Conservation (phyloP, 2,329 filamentous ascomycete species). For the Phaeosphaeria sp. region DNA sequence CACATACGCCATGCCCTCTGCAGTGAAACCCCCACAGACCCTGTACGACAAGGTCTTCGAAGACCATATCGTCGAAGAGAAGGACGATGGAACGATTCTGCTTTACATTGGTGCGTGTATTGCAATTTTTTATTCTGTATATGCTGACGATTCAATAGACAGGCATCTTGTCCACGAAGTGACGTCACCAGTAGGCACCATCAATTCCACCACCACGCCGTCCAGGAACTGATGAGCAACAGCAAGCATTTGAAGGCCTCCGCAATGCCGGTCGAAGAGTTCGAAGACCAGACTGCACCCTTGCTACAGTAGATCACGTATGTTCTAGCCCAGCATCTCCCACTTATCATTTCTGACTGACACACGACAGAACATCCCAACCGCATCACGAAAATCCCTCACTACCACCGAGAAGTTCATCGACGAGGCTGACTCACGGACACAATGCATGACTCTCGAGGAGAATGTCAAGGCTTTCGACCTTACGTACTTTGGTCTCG, state of each 20-base stretch:
- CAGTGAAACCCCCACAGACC: slow-evolving; percentile 75
- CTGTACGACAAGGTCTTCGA: slow-evolving; percentile 98
- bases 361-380: slow-evolving; percentile 81
- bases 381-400: slow-evolving; percentile 85
- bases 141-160: slow-evolving; percentile 61
- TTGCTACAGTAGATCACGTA: slow-evolving; percentile 97
- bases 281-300: slow-evolving; percentile 92
- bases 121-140: background rate
- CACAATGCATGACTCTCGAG: slow-evolving; percentile 94
- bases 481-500: slow-evolving; percentile 95
- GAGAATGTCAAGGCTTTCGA: slow-evolving; percentile 97
- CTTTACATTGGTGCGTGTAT: slow-evolving; percentile 82
- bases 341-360: slow-evolving; percentile 14
- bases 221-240: slow-evolving; percentile 24
- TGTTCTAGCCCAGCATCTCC: background rate
- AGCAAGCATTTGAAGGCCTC: slow-evolving; percentile 97
- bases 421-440: slow-evolving; percentile 88
- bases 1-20: slow-evolving; percentile 72
- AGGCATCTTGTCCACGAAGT: slow-evolving; percentile 98
- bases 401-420: slow-evolving; percentile 95
- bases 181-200: slow-evolving; percentile 78
- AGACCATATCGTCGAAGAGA: slow-evolving; percentile 93
- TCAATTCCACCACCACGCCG: background rate
- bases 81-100: slow-evolving; percentile 88
- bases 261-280: slow-evolving; percentile 88